Evolutionary conservation across 371 early-diverging fungal species (phyloP).

Genomic region (Encephalitozoon hellem): DNA sequence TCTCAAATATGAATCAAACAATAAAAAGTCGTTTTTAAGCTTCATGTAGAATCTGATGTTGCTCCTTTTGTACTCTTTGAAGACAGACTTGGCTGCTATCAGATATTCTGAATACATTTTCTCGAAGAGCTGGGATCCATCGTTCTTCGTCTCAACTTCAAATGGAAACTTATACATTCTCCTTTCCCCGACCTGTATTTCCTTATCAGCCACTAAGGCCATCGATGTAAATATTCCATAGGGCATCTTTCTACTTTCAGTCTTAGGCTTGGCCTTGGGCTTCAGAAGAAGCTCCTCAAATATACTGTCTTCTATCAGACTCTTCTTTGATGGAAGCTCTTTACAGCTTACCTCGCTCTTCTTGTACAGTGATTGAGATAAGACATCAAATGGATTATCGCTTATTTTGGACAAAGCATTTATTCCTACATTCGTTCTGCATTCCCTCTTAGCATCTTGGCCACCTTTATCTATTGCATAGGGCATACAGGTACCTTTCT

Average conservation of each 20-base stretch:
- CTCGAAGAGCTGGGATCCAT: conserved; percentile 12
- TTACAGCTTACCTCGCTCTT: not conserved
- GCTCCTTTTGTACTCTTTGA: not conserved
- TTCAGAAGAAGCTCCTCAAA: not conserved
- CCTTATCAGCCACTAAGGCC: not conserved
- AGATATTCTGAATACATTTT: conserved; percentile 14
- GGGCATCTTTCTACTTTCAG: not conserved
- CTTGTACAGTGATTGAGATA: not conserved
- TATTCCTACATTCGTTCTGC: not conserved
- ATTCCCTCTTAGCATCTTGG: not conserved
- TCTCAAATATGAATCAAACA: not conserved
- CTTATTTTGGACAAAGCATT: not conserved
- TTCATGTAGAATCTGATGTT: conserved; percentile 19
- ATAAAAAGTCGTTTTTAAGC: conserved; percentile 14
- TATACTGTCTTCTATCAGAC: not conserved
- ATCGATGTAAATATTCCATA: not conserved
- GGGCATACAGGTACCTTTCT: too few relatives aligned
- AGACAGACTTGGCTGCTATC: conserved; percentile 2
- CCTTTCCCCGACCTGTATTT: not conserved
- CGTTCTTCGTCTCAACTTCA: conserved; percentile 5
- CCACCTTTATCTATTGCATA: not conserved
- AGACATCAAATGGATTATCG: not conserved
- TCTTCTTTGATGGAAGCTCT: not conserved
- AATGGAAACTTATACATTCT: conserved; percentile 28
- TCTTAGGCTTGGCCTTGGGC: not conserved